phyloP scores from a whole-genome alignment of 2,329 filamentous ascomycete genomes.

The Fusarium sp. region DNA sequence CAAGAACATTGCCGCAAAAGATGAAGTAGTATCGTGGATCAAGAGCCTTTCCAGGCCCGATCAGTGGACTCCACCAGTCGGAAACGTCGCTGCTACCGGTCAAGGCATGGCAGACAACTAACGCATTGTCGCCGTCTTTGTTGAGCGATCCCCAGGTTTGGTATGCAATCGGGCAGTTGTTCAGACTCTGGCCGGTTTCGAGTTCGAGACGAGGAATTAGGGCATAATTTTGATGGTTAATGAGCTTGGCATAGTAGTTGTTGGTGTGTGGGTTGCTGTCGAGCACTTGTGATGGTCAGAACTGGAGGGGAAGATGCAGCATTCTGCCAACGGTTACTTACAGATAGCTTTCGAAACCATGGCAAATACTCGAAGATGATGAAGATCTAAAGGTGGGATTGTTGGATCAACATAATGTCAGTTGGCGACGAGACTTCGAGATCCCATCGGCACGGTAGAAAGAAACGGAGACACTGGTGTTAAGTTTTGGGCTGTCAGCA shows the following conservation, averaged over 20 bases:
- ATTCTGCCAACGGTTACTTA: not conserved
- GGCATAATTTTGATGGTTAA: not conserved
- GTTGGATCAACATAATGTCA: not conserved
- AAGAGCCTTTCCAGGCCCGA: conserved; percentile 14
- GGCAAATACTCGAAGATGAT: not conserved
- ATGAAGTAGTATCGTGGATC: conserved; percentile 9
- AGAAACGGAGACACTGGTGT: not conserved
- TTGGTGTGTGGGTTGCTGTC: not conserved
- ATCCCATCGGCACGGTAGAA: not conserved
- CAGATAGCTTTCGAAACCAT: not conserved
- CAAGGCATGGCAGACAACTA: conserved; percentile 17
- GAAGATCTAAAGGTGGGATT: not conserved
- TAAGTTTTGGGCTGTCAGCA: not conserved
- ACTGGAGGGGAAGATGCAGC: not conserved
- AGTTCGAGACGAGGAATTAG: conserved; percentile 4
- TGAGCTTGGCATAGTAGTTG: not conserved
- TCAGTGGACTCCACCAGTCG: conserved; percentile 14
- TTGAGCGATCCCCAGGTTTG: conserved; percentile 7
- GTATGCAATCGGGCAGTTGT: conserved; percentile 10
- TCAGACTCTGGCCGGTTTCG: not conserved
- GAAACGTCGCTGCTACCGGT: conserved; percentile 6
- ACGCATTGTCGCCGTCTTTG: not conserved
- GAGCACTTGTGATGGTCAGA: not conserved
- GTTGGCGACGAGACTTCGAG: not conserved
- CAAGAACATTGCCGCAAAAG: conserved; percentile 6